Base-by-base conservation (phyloP, 1,284 basidiomycete genomes). In the Apiotrichum veenhuisii region DNA sequence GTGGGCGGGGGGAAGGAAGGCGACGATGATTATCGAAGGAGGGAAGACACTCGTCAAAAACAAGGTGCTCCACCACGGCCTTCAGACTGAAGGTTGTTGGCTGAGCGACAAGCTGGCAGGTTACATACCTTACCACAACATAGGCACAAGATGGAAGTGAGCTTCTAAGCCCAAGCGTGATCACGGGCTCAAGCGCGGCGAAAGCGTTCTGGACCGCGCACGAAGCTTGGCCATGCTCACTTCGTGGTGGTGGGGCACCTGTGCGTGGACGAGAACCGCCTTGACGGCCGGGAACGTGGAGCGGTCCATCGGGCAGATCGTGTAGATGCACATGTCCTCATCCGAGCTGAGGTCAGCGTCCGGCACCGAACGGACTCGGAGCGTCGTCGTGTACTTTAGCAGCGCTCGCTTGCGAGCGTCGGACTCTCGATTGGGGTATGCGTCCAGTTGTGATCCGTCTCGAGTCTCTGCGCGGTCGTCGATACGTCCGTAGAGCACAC, bases 341-440 rank as follows among this genome's bases (percentile, higher is more conserved):
- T 41, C 37, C 15, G 23, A 11, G 10, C 25, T 17, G 46, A 30
- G 10, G 34, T 34, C 25, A 4, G 18, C 5, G 12, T 15, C 17
- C 2, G 47, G 49, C 1, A 58, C 45, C 17, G 30, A 33, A 17
- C 34, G 33, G 7, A 58, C 46, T 4, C 30, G 42, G 26, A 50
- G 42, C 0, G 43, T 49, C 1, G 48, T 52, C 0, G 55, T 57
- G 41, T 47, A 41, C 0, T 55, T 51, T 2, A 61, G 59, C 2
- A 57, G 52, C 10, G 52, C 44, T 15, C 59, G 43, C 30, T 57
- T 61, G 36, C 59, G 55, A 14, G 30, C 33, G 20, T 61, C 42
- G 1, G 45, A 52, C 18, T 14, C 11, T 11, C 45, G 23, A 17
- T 46, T 50, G 11, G 55, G 59, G 36, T 61, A 59, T 0, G 23